Conservation (phyloP, 371 early-diverging fungal species). For the Conidiobolus incongruus region DNA sequence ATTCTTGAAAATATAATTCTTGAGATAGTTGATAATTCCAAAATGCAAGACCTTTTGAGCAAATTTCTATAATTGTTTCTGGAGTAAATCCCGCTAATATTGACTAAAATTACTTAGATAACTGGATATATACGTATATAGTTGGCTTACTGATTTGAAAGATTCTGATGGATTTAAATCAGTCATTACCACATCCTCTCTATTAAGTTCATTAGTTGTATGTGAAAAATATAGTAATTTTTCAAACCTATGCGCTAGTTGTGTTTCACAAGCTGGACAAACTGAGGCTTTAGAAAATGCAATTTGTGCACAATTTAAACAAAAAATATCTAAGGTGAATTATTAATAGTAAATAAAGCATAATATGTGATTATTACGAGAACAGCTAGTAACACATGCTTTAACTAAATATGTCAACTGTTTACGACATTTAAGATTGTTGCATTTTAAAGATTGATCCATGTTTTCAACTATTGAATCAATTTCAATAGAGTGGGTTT, state of each 20-base stretch:
- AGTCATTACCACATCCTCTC: not conserved
- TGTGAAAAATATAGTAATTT: not conserved
- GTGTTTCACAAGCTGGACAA: slow-evolving; percentile 1
- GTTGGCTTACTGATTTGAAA: not conserved
- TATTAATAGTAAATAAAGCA: not conserved
- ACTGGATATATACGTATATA: not conserved
- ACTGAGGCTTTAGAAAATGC: not conserved
- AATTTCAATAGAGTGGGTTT: too few relatives aligned
- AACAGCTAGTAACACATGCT: not conserved
- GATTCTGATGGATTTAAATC: not conserved
- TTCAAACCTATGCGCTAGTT: not conserved
- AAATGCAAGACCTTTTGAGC: slow-evolving; percentile 1
- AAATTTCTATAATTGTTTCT: not conserved
- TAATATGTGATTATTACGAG: not conserved
- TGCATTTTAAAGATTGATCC: not conserved
- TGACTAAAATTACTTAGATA: not conserved
- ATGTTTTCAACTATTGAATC: not conserved
- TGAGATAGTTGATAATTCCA: slow-evolving; percentile 2
- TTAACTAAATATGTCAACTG: not conserved
- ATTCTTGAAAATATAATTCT: not conserved
- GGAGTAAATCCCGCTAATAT: not conserved
- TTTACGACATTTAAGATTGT: not conserved
- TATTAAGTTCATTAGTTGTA: not conserved
- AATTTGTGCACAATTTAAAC: not conserved
- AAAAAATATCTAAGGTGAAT: not conserved